A percentile compares a stretch with the other conserved stretches of the same genome.
Conservation (phyloP, 805 yeast species). For the Hanseniaspora osmophila region DNA sequence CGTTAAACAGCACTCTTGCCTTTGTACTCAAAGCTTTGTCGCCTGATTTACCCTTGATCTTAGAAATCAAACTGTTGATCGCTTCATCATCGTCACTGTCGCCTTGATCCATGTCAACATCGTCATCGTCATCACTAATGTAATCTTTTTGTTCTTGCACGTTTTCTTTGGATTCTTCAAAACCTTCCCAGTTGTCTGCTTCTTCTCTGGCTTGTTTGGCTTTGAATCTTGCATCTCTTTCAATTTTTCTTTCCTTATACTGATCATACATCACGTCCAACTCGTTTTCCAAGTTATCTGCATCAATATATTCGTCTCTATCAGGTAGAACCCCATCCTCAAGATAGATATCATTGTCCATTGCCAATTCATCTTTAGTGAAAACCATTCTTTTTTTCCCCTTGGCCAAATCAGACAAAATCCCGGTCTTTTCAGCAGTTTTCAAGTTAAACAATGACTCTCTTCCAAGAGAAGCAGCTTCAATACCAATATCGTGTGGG, state of each 20-base stretch:
- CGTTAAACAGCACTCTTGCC: constrained; percentile 34
- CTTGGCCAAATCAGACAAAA: constrained; percentile 52
- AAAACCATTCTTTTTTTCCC: constrained; percentile 62
- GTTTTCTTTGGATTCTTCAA: constrained; percentile 32
- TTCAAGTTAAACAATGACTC: constrained; percentile 72
- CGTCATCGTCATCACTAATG: constrained; percentile 31
- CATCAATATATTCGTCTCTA: constrained; percentile 30
- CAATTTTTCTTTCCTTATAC: constrained; percentile 53
- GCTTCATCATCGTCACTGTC: constrained; percentile 61
- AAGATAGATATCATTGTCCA: constrained; percentile 43
- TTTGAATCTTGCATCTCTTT: constrained; percentile 51
- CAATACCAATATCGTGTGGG: constrained; percentile 84
- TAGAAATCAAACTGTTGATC: constrained; percentile 43
- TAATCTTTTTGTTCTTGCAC: constrained; percentile 23
- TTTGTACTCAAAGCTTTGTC: constrained; percentile 24
- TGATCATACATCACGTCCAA: constrained; percentile 68
- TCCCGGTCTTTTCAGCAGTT: constrained; percentile 79
- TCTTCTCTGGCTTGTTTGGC: constrained; percentile 60
- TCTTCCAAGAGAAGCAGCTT: constrained; percentile 70
- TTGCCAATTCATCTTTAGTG: constrained; percentile 36
- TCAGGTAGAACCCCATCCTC: constrained; percentile 26
- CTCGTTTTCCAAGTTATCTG: constrained; percentile 64
- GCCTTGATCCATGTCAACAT: constrained; percentile 23
- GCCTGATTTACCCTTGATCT: constrained; percentile 34
- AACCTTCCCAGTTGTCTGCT: constrained; percentile 71